A percentile compares a stretch with the other conserved stretches of the same genome.
These are phyloP conservation scores for Neurospora discreta DNA, from an alignment of 495 filamentous ascomycete genomes.

Conservation along the genomic window DNA sequence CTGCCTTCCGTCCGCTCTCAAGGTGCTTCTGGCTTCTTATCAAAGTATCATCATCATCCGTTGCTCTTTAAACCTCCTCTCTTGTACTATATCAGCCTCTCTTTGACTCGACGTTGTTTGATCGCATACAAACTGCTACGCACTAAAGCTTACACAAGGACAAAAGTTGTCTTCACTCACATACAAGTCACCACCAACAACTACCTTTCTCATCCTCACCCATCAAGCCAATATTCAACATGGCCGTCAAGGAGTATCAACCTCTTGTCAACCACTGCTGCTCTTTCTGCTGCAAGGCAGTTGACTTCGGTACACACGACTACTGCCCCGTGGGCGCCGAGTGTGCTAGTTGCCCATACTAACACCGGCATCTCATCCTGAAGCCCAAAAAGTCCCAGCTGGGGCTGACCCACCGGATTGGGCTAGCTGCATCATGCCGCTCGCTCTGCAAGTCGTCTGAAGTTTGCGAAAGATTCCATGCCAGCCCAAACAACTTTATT, in stretches of 20 bases:
- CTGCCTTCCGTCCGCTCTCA: neutral
- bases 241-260: conserved; percentile 35
- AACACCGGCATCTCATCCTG: conserved; percentile 6
- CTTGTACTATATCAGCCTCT: neutral
- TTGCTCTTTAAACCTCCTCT: neutral
- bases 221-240: conserved; percentile 13
- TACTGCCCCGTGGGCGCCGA: conserved; percentile 34
- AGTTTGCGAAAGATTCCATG: neutral
- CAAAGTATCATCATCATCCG: conserved; percentile 1
- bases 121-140: neutral
- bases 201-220: neutral
- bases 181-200: neutral
- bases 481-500: neutral
- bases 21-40: neutral
- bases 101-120: neutral
- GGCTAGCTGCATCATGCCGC: conserved; percentile 14
- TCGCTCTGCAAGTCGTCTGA: neutral
- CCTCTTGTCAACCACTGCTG: conserved; percentile 40
- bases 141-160: neutral
- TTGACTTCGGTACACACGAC: conserved; percentile 41
- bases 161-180: neutral
- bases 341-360: conserved; percentile 36
- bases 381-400: neutral
- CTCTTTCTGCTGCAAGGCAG: conserved; percentile 42
- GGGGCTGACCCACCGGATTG: conserved; percentile 11